A percentile compares a stretch with the other conserved stretches of the same genome.
Conservation (phyloP, 202 grass and related monocot species). For the Schoenoplectus tabernaemontani region DNA sequence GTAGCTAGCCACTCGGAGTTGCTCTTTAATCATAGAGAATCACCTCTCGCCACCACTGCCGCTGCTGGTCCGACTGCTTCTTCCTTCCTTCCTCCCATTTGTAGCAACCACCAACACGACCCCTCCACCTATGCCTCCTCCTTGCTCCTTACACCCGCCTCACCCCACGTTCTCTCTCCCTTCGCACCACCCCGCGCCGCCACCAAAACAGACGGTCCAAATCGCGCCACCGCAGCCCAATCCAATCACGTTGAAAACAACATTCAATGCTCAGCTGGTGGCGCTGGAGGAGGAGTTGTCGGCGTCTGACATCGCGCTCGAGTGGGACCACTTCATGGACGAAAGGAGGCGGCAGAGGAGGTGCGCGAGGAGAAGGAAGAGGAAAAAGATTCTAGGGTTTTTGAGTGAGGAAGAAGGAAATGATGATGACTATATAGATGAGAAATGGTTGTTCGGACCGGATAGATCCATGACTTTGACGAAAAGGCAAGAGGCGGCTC, state of each 20-base stretch:
- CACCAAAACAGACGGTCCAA: slow-evolving; percentile 2
- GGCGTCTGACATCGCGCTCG: neutral
- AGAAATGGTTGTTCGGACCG: neutral
- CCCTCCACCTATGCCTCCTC: neutral
- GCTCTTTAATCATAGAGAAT: neutral
- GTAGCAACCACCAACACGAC: neutral
- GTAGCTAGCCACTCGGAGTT: neutral
- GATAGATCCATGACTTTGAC: slow-evolving; percentile 27
- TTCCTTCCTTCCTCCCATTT: neutral
- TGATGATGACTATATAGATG: neutral
- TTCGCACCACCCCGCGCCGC: neutral
- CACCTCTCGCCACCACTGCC: neutral
- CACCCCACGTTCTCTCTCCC: slow-evolving; percentile 22
- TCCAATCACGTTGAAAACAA: neutral
- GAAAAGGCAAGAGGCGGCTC: slow-evolving; percentile 22
- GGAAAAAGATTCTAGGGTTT: neutral
- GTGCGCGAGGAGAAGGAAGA: neutral
- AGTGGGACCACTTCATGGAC: slow-evolving; percentile 4
- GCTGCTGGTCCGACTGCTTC: neutral
- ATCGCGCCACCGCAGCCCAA: neutral
- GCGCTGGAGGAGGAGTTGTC: slow-evolving; percentile 3
- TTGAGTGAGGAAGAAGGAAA: neutral
- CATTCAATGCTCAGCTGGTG: neutral
- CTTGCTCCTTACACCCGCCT: slow-evolving; percentile 24
- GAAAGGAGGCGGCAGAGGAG: slow-evolving; percentile 9